phyloP scores from a whole-genome alignment of 257 asterid species.

The Nicotiana knightiana region DNA sequence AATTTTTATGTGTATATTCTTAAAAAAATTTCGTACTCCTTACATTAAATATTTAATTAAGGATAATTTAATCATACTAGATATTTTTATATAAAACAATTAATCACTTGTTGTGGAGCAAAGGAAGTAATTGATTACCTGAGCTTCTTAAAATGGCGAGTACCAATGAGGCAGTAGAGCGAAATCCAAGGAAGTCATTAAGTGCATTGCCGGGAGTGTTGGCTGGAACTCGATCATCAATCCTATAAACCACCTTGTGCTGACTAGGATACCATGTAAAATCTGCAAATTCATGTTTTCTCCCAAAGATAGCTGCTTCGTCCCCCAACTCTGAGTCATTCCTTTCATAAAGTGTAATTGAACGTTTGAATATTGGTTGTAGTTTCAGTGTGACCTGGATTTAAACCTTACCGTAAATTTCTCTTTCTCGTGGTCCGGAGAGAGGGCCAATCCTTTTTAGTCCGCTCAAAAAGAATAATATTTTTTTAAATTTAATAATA shows the following conservation, averaged over 20 bases:
- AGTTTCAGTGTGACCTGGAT: slow-evolving; percentile 18
- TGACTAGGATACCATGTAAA: slow-evolving; percentile 23
- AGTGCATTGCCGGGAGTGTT: slow-evolving; percentile 14
- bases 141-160: slow-evolving; percentile 7
- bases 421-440: too few species aligned
- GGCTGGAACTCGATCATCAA: slow-evolving; percentile 17
- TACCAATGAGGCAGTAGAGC: slow-evolving; percentile 7
- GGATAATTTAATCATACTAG: too few species aligned
- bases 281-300: slow-evolving; percentile 25
- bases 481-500: too few species aligned
- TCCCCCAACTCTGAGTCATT: slow-evolving; percentile 18
- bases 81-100: too few species aligned
- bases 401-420: too few species aligned
- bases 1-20: too few species aligned
- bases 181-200: slow-evolving; percentile 15
- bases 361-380: slow-evolving; percentile 21
- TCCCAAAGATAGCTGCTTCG: slow-evolving; percentile 5
- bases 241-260: slow-evolving; percentile 10
- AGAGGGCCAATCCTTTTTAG: too few species aligned
- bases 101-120: too few species aligned
- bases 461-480: too few species aligned
- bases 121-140: neutral
- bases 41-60: too few species aligned
- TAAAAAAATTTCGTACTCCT: too few species aligned
- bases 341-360: slow-evolving; percentile 10